Base-by-base conservation (phyloP, 306 rosid genomes). In the Canavalia ensiformis region DNA sequence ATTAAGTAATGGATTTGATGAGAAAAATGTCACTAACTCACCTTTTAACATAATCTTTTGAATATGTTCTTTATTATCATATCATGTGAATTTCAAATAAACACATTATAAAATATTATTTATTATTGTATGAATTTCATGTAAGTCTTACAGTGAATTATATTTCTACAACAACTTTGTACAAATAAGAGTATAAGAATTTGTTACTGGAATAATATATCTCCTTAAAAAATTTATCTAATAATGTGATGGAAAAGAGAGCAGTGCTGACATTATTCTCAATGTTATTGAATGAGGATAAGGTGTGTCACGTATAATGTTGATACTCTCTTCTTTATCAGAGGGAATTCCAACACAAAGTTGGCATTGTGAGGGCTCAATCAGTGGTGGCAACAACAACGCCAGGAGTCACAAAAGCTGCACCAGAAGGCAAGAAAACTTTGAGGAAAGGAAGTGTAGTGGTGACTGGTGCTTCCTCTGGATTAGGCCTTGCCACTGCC, bases 401-500 rank as follows among this genome's bases (percentile, higher is more conserved):
- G 41, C 97, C 97, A 29, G 83, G 86, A 74, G 84, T 88, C 8
- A 81, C 31, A 68, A 87, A 8, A 72, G 83, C 87, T 37, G 41
- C 90, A 49, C 67, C 92, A 58, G 98, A 84, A 60, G 92, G 91
- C 70, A 94, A 90, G 90, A 94, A 94, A 83, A 94, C 98, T 4
- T 76, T 94, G 28, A 89, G 97, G 79, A 89, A 92, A 74, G 97
- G 97, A 46, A 85, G 90, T 80, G 98, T 92, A n/a, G 83, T 94
- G 51, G 13, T 94, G 66, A 94, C 98, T 33, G 97, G 98, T 2
- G 97, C 97, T 75, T 94, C 97, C 45, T 94, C 97, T 28, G 98
- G 98, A 4, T 84, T 94, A 5, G 98, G 98, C 67, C 85, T 92
- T 13, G 98, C 98, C 57, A 87, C 98, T 42, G 98, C 98, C 30